These are phyloP conservation scores for Salix viminalis DNA, from an alignment of 345 rosid species.

Conservation along the genomic window DNA sequence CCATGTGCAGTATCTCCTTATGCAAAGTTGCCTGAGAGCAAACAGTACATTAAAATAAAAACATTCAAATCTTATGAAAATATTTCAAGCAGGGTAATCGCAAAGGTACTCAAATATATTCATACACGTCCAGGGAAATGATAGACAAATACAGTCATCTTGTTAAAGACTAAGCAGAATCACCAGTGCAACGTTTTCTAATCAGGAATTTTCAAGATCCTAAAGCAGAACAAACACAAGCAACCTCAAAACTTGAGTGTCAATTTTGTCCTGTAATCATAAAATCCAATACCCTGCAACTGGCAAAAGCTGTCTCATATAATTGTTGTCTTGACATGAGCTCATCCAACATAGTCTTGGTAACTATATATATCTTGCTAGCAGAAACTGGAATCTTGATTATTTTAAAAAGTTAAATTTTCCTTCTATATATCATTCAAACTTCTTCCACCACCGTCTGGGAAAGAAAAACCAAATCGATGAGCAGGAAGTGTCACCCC, in stretches of 20 bases:
- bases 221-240: not conserved
- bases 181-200: not conserved
- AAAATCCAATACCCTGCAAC: not conserved
- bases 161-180: not conserved
- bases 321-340: not conserved
- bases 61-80: not conserved
- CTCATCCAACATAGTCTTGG: not conserved
- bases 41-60: not conserved
- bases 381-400: not conserved
- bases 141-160: not conserved
- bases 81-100: not conserved
- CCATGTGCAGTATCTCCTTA: slow-evolving; percentile 78
- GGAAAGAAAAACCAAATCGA: not conserved
- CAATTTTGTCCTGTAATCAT: not conserved
- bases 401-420: not conserved
- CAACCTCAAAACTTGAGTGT: not conserved
- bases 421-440: not conserved
- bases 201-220: not conserved
- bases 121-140: not conserved
- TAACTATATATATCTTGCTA: not conserved
- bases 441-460: not conserved
- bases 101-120: not conserved
- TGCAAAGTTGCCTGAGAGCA: slow-evolving; percentile 80
- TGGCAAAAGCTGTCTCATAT: not conserved
- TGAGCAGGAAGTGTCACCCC: not conserved